phyloP scores from a whole-genome alignment of 164 flowering plant genomes.

The Amborella trichopoda region DNA sequence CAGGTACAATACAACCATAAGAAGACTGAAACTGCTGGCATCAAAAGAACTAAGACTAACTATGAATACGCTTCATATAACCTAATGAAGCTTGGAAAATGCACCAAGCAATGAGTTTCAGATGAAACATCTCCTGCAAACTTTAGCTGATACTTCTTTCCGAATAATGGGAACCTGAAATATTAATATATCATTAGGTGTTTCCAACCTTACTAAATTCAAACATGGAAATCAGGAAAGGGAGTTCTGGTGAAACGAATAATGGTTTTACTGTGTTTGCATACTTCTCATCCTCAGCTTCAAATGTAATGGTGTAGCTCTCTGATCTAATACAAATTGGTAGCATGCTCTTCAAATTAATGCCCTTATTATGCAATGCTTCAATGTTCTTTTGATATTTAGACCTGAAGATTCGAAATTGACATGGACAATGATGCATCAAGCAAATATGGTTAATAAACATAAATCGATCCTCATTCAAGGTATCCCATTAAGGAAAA shows the following conservation, averaged over 20 bases:
- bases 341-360: conserved; percentile 70
- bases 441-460: too few relatives aligned
- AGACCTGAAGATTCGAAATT: conserved; percentile 59
- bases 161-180: conserved; percentile 87
- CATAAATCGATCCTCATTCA: too few relatives aligned
- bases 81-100: conserved; percentile 97
- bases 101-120: conserved; percentile 87
- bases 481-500: too few relatives aligned
- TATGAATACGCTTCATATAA: too few relatives aligned
- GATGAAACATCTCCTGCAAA: conserved; percentile 59
- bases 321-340: conserved; percentile 91
- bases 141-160: conserved; percentile 88
- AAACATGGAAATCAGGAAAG: conserved; percentile 1
- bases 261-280: not conserved
- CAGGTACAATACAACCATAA: not conserved
- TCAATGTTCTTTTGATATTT: conserved; percentile 98
- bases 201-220: not conserved
- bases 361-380: conserved; percentile 75
- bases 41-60: not conserved
- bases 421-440: too few relatives aligned
- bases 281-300: conserved; percentile 98
- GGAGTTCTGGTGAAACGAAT: not conserved
- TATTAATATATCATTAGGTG: too few relatives aligned
- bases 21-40: not conserved
- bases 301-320: conserved; percentile 87